These are phyloP conservation scores for Arabidopsis suecica DNA, from an alignment of 345 rosid species.

Conservation along the genomic window DNA sequence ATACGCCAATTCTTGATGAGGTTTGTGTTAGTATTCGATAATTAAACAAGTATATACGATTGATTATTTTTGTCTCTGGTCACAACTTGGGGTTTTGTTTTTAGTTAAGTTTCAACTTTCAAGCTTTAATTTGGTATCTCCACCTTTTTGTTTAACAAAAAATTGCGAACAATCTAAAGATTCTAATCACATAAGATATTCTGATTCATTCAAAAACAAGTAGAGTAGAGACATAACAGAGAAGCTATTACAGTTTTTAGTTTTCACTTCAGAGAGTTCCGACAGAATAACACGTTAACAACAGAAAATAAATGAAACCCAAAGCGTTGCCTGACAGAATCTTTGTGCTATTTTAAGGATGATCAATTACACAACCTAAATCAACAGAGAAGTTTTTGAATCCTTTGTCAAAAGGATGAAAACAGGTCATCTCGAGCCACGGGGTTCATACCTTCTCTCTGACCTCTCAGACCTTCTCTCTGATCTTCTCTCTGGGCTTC, in stretches of 20 bases:
- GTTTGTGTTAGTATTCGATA: conserved; percentile 4
- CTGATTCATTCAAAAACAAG: conserved; percentile 17
- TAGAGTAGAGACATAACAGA: conserved; percentile 12
- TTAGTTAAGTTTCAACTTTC: neutral
- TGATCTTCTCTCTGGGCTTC: conserved; percentile 56
- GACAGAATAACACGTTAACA: conserved; percentile 21
- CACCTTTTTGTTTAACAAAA: neutral
- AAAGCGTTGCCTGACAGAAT: conserved; percentile 13
- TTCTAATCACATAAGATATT: conserved; percentile 8
- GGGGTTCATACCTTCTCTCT: conserved; percentile 43
- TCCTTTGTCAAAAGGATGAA: conserved; percentile 20
- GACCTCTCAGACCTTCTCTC: conserved; percentile 48
- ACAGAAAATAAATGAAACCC: neutral
- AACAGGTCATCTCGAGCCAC: conserved; percentile 50
- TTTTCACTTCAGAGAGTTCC: conserved; percentile 12
- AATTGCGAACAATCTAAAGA: conserved; percentile 14
- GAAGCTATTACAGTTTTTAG: conserved; percentile 23
- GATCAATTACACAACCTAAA: conserved; percentile 40
- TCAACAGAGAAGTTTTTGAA: neutral
- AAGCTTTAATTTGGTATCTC: conserved; percentile 11
- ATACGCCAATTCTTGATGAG: conserved; percentile 53
- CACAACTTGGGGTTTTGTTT: neutral
- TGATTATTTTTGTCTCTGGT: neutral
- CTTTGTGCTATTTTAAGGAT: conserved; percentile 16
- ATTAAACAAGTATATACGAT: neutral